Conservation (phyloP, 495 filamentous ascomycete species). For the Hypoxylon rickii region DNA sequence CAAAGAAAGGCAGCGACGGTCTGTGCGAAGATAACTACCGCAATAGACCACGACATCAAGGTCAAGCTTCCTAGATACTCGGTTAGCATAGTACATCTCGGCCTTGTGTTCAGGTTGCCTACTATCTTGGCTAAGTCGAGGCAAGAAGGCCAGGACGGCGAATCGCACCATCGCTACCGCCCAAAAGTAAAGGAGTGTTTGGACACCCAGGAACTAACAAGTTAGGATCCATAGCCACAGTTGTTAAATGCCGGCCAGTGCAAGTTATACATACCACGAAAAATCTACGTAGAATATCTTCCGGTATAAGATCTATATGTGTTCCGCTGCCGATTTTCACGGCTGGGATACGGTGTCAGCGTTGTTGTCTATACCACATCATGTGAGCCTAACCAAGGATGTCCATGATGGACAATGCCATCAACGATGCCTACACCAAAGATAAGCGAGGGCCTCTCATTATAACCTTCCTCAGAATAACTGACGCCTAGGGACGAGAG, state of each 20-base stretch:
- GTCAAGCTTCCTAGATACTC: slow-evolving; percentile 11
- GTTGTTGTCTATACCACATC: no score
- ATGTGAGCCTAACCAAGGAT: slow-evolving; percentile 7
- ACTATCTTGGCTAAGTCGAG: slow-evolving; percentile 40
- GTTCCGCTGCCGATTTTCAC: slow-evolving; percentile 18
- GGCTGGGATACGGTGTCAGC: slow-evolving; percentile 13
- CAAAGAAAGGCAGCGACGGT: slow-evolving; percentile 27
- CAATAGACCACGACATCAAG: slow-evolving; percentile 19
- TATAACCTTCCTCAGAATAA: no score
- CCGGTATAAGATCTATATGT: slow-evolving; percentile 22
- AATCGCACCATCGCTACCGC: slow-evolving; percentile 35
- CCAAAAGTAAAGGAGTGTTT: slow-evolving; percentile 38
- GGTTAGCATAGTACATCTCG: background rate
- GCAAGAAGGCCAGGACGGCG: slow-evolving; percentile 38
- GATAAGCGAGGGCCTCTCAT: no score
- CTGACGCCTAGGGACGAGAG: background rate
- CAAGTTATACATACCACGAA: slow-evolving; percentile 22
- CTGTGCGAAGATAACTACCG: slow-evolving; percentile 20
- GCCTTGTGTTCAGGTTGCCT: background rate
- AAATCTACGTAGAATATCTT: slow-evolving; percentile 18
- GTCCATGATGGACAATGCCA: slow-evolving; percentile 8
- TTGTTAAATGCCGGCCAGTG: background rate
- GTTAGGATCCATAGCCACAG: no score
- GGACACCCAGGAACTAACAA: slow-evolving; percentile 22
- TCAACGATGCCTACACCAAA: slow-evolving; percentile 5